Evolutionary conservation across 768 basidiomycete genomes (phyloP), one percentile per base, ranked within the genome.

Genomic region (Imleria badia): DNA sequence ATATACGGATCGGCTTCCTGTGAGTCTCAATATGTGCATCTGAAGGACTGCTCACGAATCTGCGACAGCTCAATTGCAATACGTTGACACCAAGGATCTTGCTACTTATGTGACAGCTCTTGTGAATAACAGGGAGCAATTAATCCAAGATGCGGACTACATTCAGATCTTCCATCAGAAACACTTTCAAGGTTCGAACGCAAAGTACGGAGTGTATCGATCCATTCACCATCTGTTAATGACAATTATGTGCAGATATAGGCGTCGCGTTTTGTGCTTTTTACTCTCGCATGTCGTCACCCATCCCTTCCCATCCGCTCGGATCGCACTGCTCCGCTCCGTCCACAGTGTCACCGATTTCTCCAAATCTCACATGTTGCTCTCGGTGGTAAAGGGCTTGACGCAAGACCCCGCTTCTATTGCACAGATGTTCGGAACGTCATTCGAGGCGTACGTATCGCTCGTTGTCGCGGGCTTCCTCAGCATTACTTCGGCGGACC

Each of bases 241-340:
- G 49, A 51, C 35, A 4, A 3, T 22, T 23, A 29, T 53, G 26
- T 52, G 7, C 38, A 92, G 91, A 51, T 85, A 86, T 69, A 90
- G 84, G 64, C 80, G 81, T 56, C 81, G 85, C 13, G 73, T 94
- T 40, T 64, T 91, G 39, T 91, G 87, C 65, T 94, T 81, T 68
- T 69, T 97, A 0, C 73, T 91, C 7, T 94, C 94, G 2, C 95
- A 98, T 66, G 76, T 88, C 58, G 78, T 79, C 44, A 79, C 82
- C 5, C 80, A 88, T 58, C 70, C 76, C 3, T 65, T 81, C 4
- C 69, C 80, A 3, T 54, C 62, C 1, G 77, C 81, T 17, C 82
- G 85, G 55, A 64, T 81, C 12, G 65, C 73, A 12, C 70, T 98
- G 0, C 75, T 98, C 17, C 71, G 59, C 6, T 71, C 75, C 33